phyloP scores from a whole-genome alignment of 257 asterid species.

The Verbascum thapsus region DNA sequence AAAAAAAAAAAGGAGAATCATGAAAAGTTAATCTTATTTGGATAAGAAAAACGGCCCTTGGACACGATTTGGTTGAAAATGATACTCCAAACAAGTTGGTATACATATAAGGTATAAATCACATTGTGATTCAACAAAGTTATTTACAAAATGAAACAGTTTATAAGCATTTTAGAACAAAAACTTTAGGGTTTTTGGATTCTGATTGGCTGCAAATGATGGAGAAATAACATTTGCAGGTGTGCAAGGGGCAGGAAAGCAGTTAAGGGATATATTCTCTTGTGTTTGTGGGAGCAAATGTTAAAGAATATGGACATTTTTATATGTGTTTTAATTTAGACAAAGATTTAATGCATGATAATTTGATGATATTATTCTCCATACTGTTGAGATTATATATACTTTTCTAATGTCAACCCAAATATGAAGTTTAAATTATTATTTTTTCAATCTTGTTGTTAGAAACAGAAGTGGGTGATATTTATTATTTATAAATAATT shows the following conservation, averaged over 20 bases:
- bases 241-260: conserved; percentile 33
- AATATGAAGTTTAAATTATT: background rate
- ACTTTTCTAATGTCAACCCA: conserved; percentile 32
- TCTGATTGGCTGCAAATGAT: conserved; percentile 15
- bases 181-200: conserved; percentile 10
- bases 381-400: conserved; percentile 7
- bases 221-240: conserved; percentile 33
- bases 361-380: too few species aligned
- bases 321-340: too few species aligned
- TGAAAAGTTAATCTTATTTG: conserved; percentile 31
- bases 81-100: conserved; percentile 56
- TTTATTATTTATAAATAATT: too few species aligned
- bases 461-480: too few species aligned
- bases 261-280: conserved; percentile 50
- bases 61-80: conserved; percentile 40
- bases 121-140: background rate
- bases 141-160: conserved; percentile 22
- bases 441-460: too few species aligned
- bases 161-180: background rate
- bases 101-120: conserved; percentile 10
- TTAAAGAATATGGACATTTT: conserved; percentile 25
- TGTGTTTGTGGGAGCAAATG: conserved; percentile 19
- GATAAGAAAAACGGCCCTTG: conserved; percentile 36
- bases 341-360: too few species aligned
- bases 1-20: conserved; percentile 37